Base-by-base conservation (phyloP, 169 alveolate genomes). In the Plasmodium falciparum region DNA sequence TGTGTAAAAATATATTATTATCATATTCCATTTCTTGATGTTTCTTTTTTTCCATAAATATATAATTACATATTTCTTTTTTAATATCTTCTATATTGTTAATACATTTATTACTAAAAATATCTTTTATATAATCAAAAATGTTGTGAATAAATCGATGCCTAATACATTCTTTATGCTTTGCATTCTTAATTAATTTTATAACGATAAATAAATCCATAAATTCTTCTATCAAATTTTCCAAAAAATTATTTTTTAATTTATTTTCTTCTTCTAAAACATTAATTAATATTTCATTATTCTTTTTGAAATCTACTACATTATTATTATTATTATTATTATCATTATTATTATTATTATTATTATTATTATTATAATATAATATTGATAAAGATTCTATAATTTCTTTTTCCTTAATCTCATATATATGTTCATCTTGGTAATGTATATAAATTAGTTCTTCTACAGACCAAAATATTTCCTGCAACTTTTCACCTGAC, bases 401-500 rank as follows among this genome's bases (percentile, higher is more conserved):
- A 56, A 83, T 67, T 15, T 67, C 52, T 56, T 70, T 69, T 63
- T 56, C 66, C 26, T 54, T 61, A 15, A 69, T 83, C 4, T 67
- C 83, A 47, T 83, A 83, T 56, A 67, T 29, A 6, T 15, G 43
- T 58, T 83, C 91, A 67, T 69, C 26, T 83, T 83, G 67, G 7
- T 49, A 43, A 33, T 65, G 58, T n/a, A 49, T 15, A 66, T 86
- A 86, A 72, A 86, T 59, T 20, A 86, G 7, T n/a, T 86, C 92
- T 62, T 86, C 92, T 11, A 86, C 52, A 61, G 75, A 86, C 92
- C 92, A 86, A 7, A 86, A 47, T 8, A 71, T 52, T 26, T 17
- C 39, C 63, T 72, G 71, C 65, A 86, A 61, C 22, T 62, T 50
- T 45, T 70, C 88, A 88, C 61, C 73, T 86, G 80, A 50, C 47